Conservation (phyloP, 768 basidiomycete genomes). For the Sporobolomyces phaffii region DNA sequence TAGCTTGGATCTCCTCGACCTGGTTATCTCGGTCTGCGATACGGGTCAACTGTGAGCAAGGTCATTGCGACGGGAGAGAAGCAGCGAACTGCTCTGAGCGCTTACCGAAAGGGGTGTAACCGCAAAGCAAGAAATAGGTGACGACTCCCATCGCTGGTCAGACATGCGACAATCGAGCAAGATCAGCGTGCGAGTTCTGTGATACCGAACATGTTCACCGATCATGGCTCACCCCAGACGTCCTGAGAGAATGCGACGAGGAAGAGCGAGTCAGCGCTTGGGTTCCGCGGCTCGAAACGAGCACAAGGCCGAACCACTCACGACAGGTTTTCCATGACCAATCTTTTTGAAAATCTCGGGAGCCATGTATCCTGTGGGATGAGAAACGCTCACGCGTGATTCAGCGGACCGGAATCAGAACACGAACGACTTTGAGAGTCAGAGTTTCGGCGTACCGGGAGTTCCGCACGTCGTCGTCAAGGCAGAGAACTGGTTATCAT, state of each 20-base stretch:
- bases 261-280: neutral
- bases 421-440: too few relatives aligned
- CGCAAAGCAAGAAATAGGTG: constrained; percentile 87
- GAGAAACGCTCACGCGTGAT: neutral
- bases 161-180: neutral
- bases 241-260: neutral
- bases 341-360: constrained; percentile 59
- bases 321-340: constrained; percentile 90
- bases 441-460: constrained; percentile 48
- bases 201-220: too few relatives aligned
- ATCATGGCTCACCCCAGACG: constrained; percentile 6
- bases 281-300: too few relatives aligned
- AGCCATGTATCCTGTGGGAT: constrained; percentile 31
- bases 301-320: neutral
- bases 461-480: constrained; percentile 96
- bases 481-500: constrained; percentile 76
- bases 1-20: constrained; percentile 84
- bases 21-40: constrained; percentile 64
- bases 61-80: too few relatives aligned
- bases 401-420: too few relatives aligned
- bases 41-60: too few relatives aligned
- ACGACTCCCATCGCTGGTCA: constrained; percentile 78
- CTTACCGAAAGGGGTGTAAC: constrained; percentile 83
- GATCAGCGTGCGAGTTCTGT: too few relatives aligned
- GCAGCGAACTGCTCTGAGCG: neutral